Evolutionary conservation across 1,284 basidiomycete species (phyloP).

Genomic region (Megacollybia platyphylla): DNA sequence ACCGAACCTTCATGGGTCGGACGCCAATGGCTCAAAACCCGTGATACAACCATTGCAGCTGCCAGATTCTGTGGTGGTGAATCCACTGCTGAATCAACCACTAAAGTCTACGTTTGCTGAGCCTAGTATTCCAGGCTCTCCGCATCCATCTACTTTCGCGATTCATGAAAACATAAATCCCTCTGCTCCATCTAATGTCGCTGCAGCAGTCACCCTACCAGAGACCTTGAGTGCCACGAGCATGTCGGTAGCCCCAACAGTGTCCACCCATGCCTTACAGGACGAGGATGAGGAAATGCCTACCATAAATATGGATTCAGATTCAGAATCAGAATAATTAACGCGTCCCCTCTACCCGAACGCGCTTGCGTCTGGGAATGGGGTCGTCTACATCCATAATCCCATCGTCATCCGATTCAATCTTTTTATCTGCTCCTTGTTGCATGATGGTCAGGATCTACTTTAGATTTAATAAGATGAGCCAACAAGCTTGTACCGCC

Average conservation of each 20-base stretch:
- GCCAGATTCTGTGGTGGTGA: background rate
- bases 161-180: background rate
- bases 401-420: constrained; percentile 14
- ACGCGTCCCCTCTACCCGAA: constrained; percentile 12
- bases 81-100: background rate
- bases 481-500: background rate
- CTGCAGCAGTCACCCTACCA: background rate
- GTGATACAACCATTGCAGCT: background rate
- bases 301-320: constrained; percentile 30
- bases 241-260: background rate
- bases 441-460: background rate
- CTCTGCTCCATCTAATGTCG: background rate
- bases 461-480: background rate
- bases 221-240: constrained; percentile 3
- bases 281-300: constrained; percentile 34
- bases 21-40: no score
- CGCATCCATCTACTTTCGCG: background rate
- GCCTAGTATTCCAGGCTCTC: background rate
- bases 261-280: constrained; percentile 9
- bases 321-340: constrained; percentile 21
- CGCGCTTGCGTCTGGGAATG: constrained; percentile 11
- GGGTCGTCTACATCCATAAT: constrained; percentile 11
- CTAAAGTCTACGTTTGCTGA: background rate
- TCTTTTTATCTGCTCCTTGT: background rate
- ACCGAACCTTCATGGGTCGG: background rate